Evolutionary conservation across 257 asterid genomes (phyloP), one percentile per base, ranked within the genome.

Genomic region (Plectranthus barbatus): DNA sequence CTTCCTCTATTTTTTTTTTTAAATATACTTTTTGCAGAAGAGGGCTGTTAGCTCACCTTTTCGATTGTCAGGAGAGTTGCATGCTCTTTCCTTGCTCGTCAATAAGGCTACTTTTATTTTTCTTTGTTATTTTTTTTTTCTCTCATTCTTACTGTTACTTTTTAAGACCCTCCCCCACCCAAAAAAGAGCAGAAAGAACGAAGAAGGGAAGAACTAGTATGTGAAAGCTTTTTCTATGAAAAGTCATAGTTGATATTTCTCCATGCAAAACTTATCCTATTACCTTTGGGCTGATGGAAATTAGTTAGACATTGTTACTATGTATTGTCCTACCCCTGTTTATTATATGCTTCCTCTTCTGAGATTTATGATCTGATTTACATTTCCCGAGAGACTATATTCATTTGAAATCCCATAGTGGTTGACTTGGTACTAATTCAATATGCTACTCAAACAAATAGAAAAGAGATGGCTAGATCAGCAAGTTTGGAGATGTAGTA

Each of bases 401-500:
- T 24, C 52, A 17, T 18, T 12, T 47, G 52, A 45, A 47, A 17
- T 18, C 17, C 52, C 8, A 19, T 6, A 45, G 23, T 45, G 21
- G 13, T 58, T 58, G 48, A 20, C 44, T 26, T 40, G 36, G 10
- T 59, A 37, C 52, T 59, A 21, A 18, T 47, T 47, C 6, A 19
- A 19, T 4, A 47, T 47, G 54, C 29, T 56, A 5, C 17, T 60
- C 29, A 17, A 1, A 66, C 48, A 15, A 17, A 11, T 31, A 44
- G 17, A 53, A 34, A 26, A 41, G 44, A 26, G 53, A 50, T 37
- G 20, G 33, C 44, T 31, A 13, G 65, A 17, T 55, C 14, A 58
- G 52, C 48, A 34, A 14, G 29, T 60, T 72, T 31, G 54, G 69
- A 49, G 58, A 59, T 23, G 54, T 45, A 48, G 31, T 33, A 31